Evolutionary conservation across 306 rosid species (phyloP), one percentile per base, ranked within the genome.

Genomic region (Quercus dentata): DNA sequence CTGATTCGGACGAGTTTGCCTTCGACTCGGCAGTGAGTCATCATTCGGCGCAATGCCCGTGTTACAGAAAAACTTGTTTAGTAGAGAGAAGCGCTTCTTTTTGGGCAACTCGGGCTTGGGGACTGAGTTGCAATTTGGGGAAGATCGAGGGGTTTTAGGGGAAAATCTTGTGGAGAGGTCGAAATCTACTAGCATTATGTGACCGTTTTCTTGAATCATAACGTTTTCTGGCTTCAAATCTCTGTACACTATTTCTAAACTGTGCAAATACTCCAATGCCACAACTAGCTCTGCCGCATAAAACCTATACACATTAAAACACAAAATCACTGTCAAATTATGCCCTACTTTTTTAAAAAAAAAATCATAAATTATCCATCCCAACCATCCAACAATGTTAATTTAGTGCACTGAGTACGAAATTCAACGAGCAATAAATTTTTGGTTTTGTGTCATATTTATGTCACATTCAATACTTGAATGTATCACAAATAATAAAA

Each of bases 181-280:
- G 78, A 92, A 95, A 89, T 95, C 99, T 7, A 95, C 92, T 14
- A 95, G 86, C 99, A 95, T 92, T 56, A 95, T 88, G 84, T 95
- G 99, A 59, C 99, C 99, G 23, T 80, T 85, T 67, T 90, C 86
- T 91, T 92, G 98, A 56, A 95, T 79, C 94, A 95, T 86, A 19
- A 95, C 79, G 59, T 95, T 95, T 28, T 95, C 99, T 0, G 98
- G 98, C 86, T 95, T 95, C 81, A 95, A 85, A 89, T 95, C 99
- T 35, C 99, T 85, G 81, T 94, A 92, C 23, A 88, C 97, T 9
- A 94, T 89, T 17, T 92, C 97, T 12, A 90, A 63, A n/a, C 76
- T 80, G 76, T 95, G 99, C 74, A 95, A 55, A 76, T 95, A 95
- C 70, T 92, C 99, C 80, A 95, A 82, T 17, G 84, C 94, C 13